A percentile compares a stretch with the other conserved stretches of the same genome.
phyloP scores from a whole-genome alignment of 345 rosid species.

The Streptanthus diversifolius region DNA sequence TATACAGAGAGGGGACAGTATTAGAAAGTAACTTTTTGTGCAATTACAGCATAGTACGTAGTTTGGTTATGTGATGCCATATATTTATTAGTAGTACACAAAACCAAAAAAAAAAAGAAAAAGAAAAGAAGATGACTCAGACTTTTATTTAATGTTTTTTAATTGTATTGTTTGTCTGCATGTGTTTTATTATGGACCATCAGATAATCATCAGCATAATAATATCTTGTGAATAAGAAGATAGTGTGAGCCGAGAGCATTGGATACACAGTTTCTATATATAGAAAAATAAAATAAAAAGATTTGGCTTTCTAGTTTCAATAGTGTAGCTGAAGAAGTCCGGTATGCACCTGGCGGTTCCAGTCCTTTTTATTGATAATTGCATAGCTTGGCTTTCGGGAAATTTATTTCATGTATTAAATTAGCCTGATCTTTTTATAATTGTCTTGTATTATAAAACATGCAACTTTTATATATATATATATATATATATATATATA shows the following conservation, averaged over 20 bases:
- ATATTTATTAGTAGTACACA: constrained; percentile 25
- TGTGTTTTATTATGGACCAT: constrained; percentile 22
- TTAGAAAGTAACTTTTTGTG: constrained; percentile 34
- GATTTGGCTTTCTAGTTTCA: not conserved
- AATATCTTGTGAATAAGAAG: constrained; percentile 22
- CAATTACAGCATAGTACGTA: constrained; percentile 29
- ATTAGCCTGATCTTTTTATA: no score
- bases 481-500: no score
- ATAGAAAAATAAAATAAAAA: no score
- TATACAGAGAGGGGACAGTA: constrained; percentile 31
- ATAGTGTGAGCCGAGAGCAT: not conserved
- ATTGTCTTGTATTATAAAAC: no score
- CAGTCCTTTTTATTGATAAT: not conserved
- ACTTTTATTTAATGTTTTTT: constrained; percentile 13
- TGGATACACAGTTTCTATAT: constrained; percentile 4
- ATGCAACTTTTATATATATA: no score
- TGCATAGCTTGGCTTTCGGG: not conserved
- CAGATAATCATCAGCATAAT: constrained; percentile 21
- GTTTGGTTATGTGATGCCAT: constrained; percentile 31
- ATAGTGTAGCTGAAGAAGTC: no score
- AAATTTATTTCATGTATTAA: no score
- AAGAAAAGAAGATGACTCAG: constrained; percentile 8
- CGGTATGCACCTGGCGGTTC: not conserved
- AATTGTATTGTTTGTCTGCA: constrained; percentile 21
- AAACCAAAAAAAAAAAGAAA: not conserved